Percentiles rank a stretch among this genome's conserved stretches.
Evolutionary conservation across 202 grass and related monocot species (phyloP).

Genomic region (Musa balbisiana): DNA sequence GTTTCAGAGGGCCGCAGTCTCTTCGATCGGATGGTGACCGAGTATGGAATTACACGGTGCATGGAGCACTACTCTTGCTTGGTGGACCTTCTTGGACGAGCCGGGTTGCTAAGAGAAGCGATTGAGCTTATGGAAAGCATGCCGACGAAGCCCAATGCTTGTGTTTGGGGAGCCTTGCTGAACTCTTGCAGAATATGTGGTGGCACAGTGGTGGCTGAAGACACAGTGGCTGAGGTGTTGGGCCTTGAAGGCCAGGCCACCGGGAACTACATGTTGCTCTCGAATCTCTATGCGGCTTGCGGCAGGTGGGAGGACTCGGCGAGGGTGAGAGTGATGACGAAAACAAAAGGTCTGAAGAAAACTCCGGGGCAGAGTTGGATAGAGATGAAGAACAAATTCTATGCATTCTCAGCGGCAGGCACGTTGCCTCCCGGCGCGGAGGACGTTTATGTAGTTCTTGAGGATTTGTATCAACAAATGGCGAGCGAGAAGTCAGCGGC

Average conservation of each 20-base stretch:
- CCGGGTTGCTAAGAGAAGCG: constrained; percentile 38
- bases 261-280: constrained; percentile 48
- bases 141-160: constrained; percentile 37
- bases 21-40: constrained; percentile 39
- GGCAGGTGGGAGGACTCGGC: constrained; percentile 50
- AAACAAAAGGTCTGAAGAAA: constrained; percentile 45
- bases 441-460: constrained; percentile 25
- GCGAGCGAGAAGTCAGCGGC: constrained; percentile 3
- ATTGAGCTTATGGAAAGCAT: constrained; percentile 32
- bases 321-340: constrained; percentile 49
- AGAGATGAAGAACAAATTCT: constrained; percentile 31
- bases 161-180: constrained; percentile 54
- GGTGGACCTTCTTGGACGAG: constrained; percentile 50
- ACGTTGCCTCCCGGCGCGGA: background rate
- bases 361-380: constrained; percentile 62
- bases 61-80: constrained; percentile 68
- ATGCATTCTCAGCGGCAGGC: constrained; percentile 27
- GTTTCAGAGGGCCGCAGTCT: constrained; percentile 37
- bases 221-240: constrained; percentile 28
- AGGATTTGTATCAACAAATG: constrained; percentile 33
- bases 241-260: constrained; percentile 15
- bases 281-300: constrained; percentile 44
- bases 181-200: constrained; percentile 51
- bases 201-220: constrained; percentile 23
- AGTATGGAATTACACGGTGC: constrained; percentile 31